Percentiles rank a stretch among this genome's conserved stretches.
These are phyloP conservation scores for Leccinum griseonigrum DNA, from an alignment of 1,284 basidiomycete species.

Conservation along the genomic window DNA sequence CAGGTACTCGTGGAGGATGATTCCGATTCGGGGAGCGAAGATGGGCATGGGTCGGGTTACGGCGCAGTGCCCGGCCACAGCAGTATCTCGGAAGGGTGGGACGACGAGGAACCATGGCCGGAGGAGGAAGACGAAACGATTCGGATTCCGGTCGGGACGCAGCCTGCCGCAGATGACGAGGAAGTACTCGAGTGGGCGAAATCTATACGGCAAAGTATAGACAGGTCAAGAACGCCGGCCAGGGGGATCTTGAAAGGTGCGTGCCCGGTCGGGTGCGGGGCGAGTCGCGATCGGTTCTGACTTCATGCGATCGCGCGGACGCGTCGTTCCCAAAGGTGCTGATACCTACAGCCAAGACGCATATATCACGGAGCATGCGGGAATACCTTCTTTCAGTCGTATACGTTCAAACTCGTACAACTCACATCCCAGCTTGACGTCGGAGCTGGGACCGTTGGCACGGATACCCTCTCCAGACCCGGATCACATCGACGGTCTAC, in stretches of 20 bases:
- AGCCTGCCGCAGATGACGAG: slow-evolving; percentile 46
- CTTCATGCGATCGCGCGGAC: background rate
- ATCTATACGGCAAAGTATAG: slow-evolving; percentile 65
- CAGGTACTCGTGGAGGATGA: slow-evolving; percentile 69
- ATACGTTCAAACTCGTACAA: slow-evolving; percentile 81
- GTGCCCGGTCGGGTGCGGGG: slow-evolving; percentile 28
- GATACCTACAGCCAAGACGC: slow-evolving; percentile 59
- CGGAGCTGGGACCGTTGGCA: slow-evolving; percentile 70
- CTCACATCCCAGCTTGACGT: slow-evolving; percentile 47
- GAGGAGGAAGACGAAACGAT: slow-evolving; percentile 77
- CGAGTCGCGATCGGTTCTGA: slow-evolving; percentile 6
- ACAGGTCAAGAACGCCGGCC: slow-evolving; percentile 61
- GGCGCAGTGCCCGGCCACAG: slow-evolving; percentile 21
- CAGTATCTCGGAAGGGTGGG: slow-evolving; percentile 59
- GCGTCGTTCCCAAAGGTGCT: slow-evolving; percentile 45
- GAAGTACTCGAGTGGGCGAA: slow-evolving; percentile 70
- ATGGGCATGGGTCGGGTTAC: slow-evolving; percentile 34
- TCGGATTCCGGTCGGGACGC: slow-evolving; percentile 37
- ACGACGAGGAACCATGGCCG: slow-evolving; percentile 67
- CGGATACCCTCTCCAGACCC: slow-evolving; percentile 78
- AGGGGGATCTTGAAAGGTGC: slow-evolving; percentile 90
- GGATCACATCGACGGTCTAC: slow-evolving; percentile 82
- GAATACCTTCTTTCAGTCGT: slow-evolving; percentile 46
- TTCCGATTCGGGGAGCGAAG: slow-evolving; percentile 57
- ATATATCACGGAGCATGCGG: slow-evolving; percentile 42